Evolutionary conservation across 139 green algal genomes (phyloP).

Genomic region (Chlorella vulgaris): DNA sequence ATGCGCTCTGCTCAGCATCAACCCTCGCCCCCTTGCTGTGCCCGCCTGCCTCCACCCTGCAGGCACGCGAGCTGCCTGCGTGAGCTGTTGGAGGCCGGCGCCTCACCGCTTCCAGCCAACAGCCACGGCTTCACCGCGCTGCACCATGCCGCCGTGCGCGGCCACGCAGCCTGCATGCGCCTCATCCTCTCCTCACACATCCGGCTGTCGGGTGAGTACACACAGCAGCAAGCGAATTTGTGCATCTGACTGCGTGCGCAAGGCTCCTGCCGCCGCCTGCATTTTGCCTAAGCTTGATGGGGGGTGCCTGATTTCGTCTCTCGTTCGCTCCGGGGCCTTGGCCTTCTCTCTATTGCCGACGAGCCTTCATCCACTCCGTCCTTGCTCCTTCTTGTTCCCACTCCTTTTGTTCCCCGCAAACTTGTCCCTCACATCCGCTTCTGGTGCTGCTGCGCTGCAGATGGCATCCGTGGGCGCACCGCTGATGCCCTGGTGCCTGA

Average conservation of each 20-base stretch:
- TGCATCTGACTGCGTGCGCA: no score
- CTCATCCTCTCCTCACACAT: slow-evolving; percentile 1
- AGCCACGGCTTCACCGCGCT: not conserved
- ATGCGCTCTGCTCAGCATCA: not conserved
- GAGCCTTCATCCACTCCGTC: no score
- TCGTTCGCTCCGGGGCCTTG: no score
- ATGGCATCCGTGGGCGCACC: slow-evolving; percentile 10
- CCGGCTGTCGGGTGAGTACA: not conserved
- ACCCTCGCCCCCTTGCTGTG: not conserved
- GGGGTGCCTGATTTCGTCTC: no score
- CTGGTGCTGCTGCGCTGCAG: not conserved
- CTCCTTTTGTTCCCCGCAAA: no score
- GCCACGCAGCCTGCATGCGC: slow-evolving; percentile 14
- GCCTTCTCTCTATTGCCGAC: no score
- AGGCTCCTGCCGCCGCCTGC: no score
- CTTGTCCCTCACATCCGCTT: not conserved
- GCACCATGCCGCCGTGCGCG: not conserved
- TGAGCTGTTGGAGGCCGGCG: slow-evolving; percentile 18
- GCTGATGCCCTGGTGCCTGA: slow-evolving; percentile 6
- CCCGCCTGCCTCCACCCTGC: not conserved
- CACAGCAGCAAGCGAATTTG: not conserved
- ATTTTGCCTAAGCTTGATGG: no score
- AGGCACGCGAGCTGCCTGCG: not conserved
- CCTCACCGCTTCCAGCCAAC: slow-evolving; percentile 16
- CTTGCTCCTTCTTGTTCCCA: no score